phyloP scores from a whole-genome alignment of 805 yeast genomes.

The Gaillardinia entomophila region DNA sequence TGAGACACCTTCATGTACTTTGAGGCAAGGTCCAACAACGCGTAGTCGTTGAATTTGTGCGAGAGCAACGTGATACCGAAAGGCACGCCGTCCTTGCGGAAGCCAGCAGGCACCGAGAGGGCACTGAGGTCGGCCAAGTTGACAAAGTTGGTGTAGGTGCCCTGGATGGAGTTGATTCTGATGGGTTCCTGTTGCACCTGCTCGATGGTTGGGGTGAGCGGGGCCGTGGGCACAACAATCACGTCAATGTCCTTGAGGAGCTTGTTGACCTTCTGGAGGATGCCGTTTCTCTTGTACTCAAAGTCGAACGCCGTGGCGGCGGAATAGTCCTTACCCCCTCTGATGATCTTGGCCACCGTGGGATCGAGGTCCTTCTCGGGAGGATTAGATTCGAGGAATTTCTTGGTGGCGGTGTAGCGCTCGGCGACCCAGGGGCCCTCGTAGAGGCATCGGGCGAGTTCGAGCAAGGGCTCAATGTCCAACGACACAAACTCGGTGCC shows the following conservation, averaged over 20 bases:
- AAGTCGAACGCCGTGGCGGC: slow-evolving; percentile 81
- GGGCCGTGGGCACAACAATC: slow-evolving; percentile 88
- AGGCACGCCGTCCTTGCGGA: slow-evolving; percentile 82
- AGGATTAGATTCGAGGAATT: slow-evolving; percentile 65
- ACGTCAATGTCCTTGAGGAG: slow-evolving; percentile 62
- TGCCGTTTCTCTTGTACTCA: slow-evolving; percentile 82
- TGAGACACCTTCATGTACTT: slow-evolving; percentile 51
- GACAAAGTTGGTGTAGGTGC: slow-evolving; percentile 97
- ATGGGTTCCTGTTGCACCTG: slow-evolving; percentile 76
- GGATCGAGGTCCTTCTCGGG: slow-evolving; percentile 74
- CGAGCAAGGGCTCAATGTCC: slow-evolving; percentile 72
- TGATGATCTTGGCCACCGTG: slow-evolving; percentile 69
- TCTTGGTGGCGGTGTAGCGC: slow-evolving; percentile 77
- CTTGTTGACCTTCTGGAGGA: slow-evolving; percentile 57
- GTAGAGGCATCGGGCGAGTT: slow-evolving; percentile 80
- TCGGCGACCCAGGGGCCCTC: slow-evolving; percentile 99
- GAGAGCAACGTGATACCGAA: slow-evolving; percentile 86
- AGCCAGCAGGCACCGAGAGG: slow-evolving; percentile 86
- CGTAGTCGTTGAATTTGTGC: slow-evolving; percentile 79
- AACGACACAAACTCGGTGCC: slow-evolving; percentile 53
- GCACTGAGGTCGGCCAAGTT: slow-evolving; percentile 93
- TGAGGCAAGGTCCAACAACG: slow-evolving; percentile 77
- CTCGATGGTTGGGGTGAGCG: slow-evolving; percentile 78
- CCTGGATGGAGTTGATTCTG: slow-evolving; percentile 80
- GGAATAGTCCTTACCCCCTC: slow-evolving; percentile 67